Base-by-base conservation (phyloP, 169 alveolate species). In the Plasmodium adleri region DNA sequence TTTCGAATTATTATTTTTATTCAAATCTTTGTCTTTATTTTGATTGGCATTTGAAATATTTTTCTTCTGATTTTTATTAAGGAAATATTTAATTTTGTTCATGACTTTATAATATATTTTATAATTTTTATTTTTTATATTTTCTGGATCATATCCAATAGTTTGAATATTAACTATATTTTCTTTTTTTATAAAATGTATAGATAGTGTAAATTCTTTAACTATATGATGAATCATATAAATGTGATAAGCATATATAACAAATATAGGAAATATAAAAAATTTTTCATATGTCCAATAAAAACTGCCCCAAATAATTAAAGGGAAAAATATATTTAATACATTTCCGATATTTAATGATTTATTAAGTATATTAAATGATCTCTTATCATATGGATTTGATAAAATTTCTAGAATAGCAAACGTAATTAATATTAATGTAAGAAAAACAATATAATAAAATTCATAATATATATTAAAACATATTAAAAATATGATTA, bases 341-440 rank as follows among this genome's bases (percentile, higher is more conserved):
- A 62, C 73, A 54, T 15, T 86, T 32, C 92, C 92, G n/a, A 72
- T 9, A 22, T 50, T 17, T 64, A 72, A 63, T 24, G 88, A 86
- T 72, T 47, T 86, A 58, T 86, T 86, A 17, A 86, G 92, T 12
- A 86, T 72, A 58, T 86, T 86, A 32, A 86, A 72, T 10, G 92
- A 86, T 59, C 92, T 71, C 9, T 60, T 47, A 86, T 86, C 92
- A 86, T 60, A 86, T 28, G 92, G 92, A 45, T 62, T 71, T 17
- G 71, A 70, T 26, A 59, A 32, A 24, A 86, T 60, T 26, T 86
- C 92, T 24, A 86, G 68, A 60, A 86, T 59, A 26, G 92, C 49
- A 74, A 86, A 86, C 6, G 60, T 22, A 7, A 75, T 86, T 59
- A 72, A 72, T 71, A 50, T 86, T 45, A 86, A 63, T 8, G 78